phyloP scores from a whole-genome alignment of 208 protist genomes.

The Trypanosoma scelopori region DNA sequence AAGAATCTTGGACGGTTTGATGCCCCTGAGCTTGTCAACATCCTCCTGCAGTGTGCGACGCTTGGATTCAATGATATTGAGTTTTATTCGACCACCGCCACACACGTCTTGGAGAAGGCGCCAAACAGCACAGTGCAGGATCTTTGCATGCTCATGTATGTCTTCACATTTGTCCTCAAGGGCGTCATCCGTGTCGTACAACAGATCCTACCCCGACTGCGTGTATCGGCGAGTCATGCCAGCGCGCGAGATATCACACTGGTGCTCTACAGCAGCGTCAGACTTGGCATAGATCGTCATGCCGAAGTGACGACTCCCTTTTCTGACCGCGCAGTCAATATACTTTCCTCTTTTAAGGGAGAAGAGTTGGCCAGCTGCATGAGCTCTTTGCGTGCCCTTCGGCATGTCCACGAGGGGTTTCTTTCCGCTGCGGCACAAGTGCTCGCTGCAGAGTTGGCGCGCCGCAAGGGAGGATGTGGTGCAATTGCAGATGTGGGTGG shows the following conservation, averaged over 20 bases:
- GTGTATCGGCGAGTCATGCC: constrained; percentile 51
- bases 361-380: constrained; percentile 70
- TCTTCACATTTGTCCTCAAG: constrained; percentile 78
- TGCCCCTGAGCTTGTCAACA: constrained; percentile 45
- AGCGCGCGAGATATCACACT: constrained; percentile 68
- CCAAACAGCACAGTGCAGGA: constrained; percentile 68
- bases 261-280: constrained; percentile 74
- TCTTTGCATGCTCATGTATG: constrained; percentile 73
- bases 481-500: neutral
- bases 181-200: constrained; percentile 83
- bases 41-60: constrained; percentile 52
- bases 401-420: constrained; percentile 30
- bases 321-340: constrained; percentile 61
- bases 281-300: constrained; percentile 53
- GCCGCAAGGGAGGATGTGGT: constrained; percentile 3
- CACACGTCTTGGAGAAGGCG: constrained; percentile 52
- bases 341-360: constrained; percentile 53
- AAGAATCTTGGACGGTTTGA: constrained; percentile 42
- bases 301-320: constrained; percentile 54
- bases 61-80: constrained; percentile 77
- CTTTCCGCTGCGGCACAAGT: constrained; percentile 28
- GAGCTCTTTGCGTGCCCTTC: constrained; percentile 61
- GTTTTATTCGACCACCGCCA: constrained; percentile 61
- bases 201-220: constrained; percentile 73
- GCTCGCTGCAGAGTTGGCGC: constrained; percentile 18